A percentile compares a stretch with the other conserved stretches of the same genome.
These are phyloP conservation scores for Colletotrichum shisoi DNA, from an alignment of 2,329 filamentous ascomycete genomes.

Conservation along the genomic window DNA sequence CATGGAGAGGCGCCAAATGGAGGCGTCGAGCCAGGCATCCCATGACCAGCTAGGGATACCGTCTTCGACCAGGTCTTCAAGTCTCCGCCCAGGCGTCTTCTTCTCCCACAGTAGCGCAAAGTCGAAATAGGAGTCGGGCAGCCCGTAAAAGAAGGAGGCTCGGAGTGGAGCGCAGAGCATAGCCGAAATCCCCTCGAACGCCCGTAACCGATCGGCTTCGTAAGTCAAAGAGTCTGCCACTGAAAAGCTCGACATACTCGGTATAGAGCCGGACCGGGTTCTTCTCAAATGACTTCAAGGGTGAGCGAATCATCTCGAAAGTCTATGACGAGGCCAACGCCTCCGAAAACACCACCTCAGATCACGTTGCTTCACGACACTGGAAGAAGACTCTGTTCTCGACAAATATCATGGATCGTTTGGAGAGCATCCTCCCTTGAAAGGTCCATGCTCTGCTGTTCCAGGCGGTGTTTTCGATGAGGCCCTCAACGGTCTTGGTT, in stretches of 20 bases:
- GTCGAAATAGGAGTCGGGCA: conserved; percentile 8
- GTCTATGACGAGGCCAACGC: background rate
- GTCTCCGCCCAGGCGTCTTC: background rate
- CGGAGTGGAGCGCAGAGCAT: background rate
- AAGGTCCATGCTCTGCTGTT: no score
- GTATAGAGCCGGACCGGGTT: background rate
- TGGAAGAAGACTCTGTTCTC: no score
- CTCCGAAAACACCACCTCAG: no score
- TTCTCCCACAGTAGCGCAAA: conserved; percentile 1
- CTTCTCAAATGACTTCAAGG: background rate
- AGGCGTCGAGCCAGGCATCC: background rate
- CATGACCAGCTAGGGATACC: background rate
- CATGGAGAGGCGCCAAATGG: conserved; percentile 1
- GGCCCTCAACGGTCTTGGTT: background rate
- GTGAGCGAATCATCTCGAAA: background rate
- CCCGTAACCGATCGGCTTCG: background rate
- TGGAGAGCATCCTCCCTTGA: no score
- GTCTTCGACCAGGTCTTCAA: background rate
- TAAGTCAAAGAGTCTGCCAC: background rate
- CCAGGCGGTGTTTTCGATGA: no score
- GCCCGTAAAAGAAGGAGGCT: background rate
- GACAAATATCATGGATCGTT: no score
- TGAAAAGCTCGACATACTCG: conserved; percentile 3
- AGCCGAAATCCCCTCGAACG: background rate
- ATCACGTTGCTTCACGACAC: no score